Conservation (phyloP, 2,329 filamentous ascomycete species). For the Ceratocystiopsis sp. region DNA sequence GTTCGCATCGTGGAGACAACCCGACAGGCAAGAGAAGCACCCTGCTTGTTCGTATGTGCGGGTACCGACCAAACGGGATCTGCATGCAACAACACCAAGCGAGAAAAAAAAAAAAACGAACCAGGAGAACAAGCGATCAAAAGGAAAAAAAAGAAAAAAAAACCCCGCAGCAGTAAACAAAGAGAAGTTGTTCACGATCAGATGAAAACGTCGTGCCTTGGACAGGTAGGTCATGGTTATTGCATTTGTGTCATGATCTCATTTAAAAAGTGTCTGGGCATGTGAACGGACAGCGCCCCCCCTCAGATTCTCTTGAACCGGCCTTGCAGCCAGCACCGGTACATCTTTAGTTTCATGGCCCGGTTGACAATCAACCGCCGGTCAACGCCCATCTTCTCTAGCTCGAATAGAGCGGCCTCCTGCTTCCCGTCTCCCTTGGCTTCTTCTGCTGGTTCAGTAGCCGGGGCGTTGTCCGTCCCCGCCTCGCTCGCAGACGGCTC, state of each 20-base stretch:
- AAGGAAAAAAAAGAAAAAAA: background rate
- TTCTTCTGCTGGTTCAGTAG: background rate
- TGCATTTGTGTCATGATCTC: no score
- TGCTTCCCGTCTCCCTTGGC: slow-evolving; percentile 3
- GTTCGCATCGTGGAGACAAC: no score
- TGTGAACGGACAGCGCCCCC: background rate
- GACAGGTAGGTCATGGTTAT: background rate
- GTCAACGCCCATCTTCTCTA: slow-evolving; percentile 69
- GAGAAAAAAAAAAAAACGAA: background rate
- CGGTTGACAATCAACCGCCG: slow-evolving; percentile 84
- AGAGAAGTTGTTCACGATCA: background rate
- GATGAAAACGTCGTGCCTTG: background rate
- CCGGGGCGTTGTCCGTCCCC: background rate
- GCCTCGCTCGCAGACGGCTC: background rate
- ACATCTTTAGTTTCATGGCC: slow-evolving; percentile 88
- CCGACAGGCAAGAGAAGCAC: no score
- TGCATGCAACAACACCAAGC: background rate
- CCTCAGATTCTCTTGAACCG: slow-evolving; percentile 51
- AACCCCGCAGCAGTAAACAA: background rate
- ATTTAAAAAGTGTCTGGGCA: background rate
- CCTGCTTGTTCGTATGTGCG: no score
- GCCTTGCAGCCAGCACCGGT: slow-evolving; percentile 88
- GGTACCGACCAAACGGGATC: no score
- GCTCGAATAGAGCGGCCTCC: slow-evolving; percentile 36
- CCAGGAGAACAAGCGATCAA: background rate